A percentile compares a stretch with the other conserved stretches of the same genome.
These are phyloP conservation scores for Wakefieldia striispora DNA, from an alignment of 768 basidiomycete genomes.

Conservation along the genomic window DNA sequence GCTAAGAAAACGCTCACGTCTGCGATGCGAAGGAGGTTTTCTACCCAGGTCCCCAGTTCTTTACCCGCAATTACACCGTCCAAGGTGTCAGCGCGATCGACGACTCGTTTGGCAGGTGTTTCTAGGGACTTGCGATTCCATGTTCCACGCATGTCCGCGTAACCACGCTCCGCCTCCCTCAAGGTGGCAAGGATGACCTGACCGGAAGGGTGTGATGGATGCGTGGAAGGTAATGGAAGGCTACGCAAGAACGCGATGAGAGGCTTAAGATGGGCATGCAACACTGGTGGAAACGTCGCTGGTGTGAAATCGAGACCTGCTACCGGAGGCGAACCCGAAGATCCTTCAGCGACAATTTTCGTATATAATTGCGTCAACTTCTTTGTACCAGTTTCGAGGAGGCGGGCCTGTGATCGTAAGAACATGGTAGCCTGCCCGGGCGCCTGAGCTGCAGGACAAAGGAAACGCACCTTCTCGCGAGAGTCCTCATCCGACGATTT, in stretches of 20 bases:
- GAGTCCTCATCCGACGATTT: conserved; percentile 57
- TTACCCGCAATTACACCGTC: conserved; percentile 64
- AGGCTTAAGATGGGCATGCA: conserved; percentile 55
- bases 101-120: conserved; percentile 60
- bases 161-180: conserved; percentile 76
- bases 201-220: conserved; percentile 80
- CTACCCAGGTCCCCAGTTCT: conserved; percentile 73
- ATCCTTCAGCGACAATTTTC: conserved; percentile 85
- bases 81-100: conserved; percentile 68
- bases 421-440: background rate
- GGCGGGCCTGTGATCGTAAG: conserved; percentile 45
- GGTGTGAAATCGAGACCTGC: conserved; percentile 56
- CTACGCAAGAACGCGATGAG: conserved; percentile 69
- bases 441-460: background rate
- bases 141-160: conserved; percentile 81
- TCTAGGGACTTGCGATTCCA: conserved; percentile 80
- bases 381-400: conserved; percentile 81
- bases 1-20: conserved; percentile 44
- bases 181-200: conserved; percentile 60
- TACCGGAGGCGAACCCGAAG: conserved; percentile 67
- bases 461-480: conserved; percentile 47
- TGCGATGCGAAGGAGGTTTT: conserved; percentile 59
- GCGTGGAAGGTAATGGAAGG: conserved; percentile 73
- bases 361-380: conserved; percentile 80
- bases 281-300: conserved; percentile 51